A percentile compares a stretch with the other conserved stretches of the same genome.
phyloP scores from a whole-genome alignment of 192 early-diverging fungal species.

The Umbelopsis vinacea region DNA sequence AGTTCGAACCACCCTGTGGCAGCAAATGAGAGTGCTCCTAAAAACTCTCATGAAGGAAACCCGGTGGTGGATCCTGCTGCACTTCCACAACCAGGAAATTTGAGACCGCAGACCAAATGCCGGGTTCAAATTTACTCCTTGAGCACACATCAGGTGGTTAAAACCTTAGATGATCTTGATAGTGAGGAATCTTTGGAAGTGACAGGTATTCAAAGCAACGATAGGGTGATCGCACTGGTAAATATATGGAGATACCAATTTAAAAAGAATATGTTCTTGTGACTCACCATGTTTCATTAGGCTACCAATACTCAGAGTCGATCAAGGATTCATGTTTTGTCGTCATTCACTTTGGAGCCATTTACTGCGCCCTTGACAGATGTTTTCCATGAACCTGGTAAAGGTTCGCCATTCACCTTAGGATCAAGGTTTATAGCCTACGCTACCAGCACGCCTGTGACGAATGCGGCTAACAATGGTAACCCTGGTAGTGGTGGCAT shows the following conservation, averaged over 20 bases:
- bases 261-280: not conserved
- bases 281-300: not conserved
- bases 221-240: conserved; percentile 69
- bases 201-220: conserved; percentile 57
- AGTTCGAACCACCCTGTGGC: conserved; percentile 21
- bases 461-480: conserved; percentile 25
- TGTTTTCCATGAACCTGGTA: conserved; percentile 41
- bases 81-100: not conserved
- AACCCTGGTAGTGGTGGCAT: conserved; percentile 20
- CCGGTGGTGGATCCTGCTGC: not conserved
- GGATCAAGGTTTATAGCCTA: conserved; percentile 73
- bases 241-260: conserved; percentile 1
- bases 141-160: conserved; percentile 51
- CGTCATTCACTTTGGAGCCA: conserved; percentile 47
- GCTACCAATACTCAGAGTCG: conserved; percentile 17
- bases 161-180: conserved; percentile 49
- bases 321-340: conserved; percentile 54
- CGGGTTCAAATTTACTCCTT: conserved; percentile 62
- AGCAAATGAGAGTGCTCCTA: not conserved
- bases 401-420: conserved; percentile 55
- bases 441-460: conserved; percentile 58
- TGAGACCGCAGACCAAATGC: not conserved
- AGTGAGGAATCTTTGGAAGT: conserved; percentile 44
- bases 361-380: conserved; percentile 52
- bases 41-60: not conserved